These are phyloP conservation scores for Candida pseudoviswanathii DNA, from an alignment of 1,139 yeast species.

Conservation along the genomic window DNA sequence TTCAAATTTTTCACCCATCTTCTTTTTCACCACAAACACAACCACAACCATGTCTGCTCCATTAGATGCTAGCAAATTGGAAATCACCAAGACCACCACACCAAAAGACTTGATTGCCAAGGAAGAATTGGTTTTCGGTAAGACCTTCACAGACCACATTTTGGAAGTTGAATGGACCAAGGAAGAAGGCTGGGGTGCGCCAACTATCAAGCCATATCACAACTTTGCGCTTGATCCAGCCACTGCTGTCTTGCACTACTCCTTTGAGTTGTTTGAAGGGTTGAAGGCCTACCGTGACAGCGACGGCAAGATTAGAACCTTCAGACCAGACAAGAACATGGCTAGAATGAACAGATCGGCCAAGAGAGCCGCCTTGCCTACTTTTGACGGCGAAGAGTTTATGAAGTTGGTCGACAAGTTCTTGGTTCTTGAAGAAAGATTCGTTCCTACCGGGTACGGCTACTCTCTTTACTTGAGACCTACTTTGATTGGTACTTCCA, in stretches of 20 bases:
- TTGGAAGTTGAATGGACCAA: slow-evolving; percentile 82
- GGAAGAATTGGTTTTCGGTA: slow-evolving; percentile 81
- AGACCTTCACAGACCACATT: slow-evolving; percentile 89
- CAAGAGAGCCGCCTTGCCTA: slow-evolving; percentile 82
- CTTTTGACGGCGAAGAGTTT: slow-evolving; percentile 77
- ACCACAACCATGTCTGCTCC: slow-evolving; percentile 20
- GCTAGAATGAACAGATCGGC: slow-evolving; percentile 87
- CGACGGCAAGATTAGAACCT: slow-evolving; percentile 71
- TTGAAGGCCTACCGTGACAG: slow-evolving; percentile 86
- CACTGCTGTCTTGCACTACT: slow-evolving; percentile 87
- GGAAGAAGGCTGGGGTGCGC: slow-evolving; percentile 80
- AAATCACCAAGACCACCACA: slow-evolving; percentile 53
- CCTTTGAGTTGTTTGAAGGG: slow-evolving; percentile 95
- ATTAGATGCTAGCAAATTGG: slow-evolving; percentile 70
- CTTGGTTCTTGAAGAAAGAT: slow-evolving; percentile 68
- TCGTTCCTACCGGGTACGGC: slow-evolving; percentile 84
- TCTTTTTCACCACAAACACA: neutral
- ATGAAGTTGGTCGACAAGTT: slow-evolving; percentile 73
- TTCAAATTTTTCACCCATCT: neutral
- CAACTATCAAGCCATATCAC: slow-evolving; percentile 85
- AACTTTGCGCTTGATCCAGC: slow-evolving; percentile 81
- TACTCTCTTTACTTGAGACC: slow-evolving; percentile 93
- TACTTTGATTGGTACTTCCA: slow-evolving; percentile 88
- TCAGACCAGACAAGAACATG: slow-evolving; percentile 93
- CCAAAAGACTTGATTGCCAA: slow-evolving; percentile 73